Base-by-base conservation (phyloP, 176 grass and related monocot genomes). In the Echinochloa phyllopogon region DNA sequence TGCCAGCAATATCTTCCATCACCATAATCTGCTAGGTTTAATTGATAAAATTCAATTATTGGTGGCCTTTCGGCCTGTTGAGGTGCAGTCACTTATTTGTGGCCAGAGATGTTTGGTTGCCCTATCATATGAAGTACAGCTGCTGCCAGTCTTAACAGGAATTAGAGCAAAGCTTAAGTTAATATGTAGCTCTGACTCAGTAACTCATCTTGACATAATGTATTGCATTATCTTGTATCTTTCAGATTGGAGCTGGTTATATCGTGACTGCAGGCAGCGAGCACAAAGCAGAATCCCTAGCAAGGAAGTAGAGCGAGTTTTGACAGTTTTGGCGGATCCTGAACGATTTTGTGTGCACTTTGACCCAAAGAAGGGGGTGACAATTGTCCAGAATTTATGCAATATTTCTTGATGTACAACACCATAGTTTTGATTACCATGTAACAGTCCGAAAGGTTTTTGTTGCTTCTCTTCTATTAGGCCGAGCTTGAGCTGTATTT, bases 161-260 rank as follows among this genome's bases (percentile, higher is more conserved):
- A 72, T 75, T 45, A 3, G 79, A 43, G 20, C 27, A 23, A 6
- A 67, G 49, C 6, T n/a, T 59, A 42, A 49, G 64, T 40, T 42
- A 17, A n/a, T 49, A 87, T 57, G 18, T 44, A 61, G 41, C 10
- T 15, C 33, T 77, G 56, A 27, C 69, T 55, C 9, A 56, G 37
- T 68, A 17, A 49, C 14, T 42, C 20, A 52, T 50, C 25, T 49
- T 17, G 55, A 63, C 65, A 49, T 79, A 15, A 20, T 72, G 16
- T 69, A 65, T 63, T 10, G 21, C 84, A 37, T 85, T 23, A 37
- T 76, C 23, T 38, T 82, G 20, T 13, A 12, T 56, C n/a, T 85
- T 85, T 78, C 87, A 98, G 96, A 84, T 95, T 87, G 91, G 89
- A 79, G 89, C 91, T 83, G 91, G 93, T 65, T 98, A 98, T 86